Base-by-base conservation (phyloP, 1,284 basidiomycete genomes). In the Cutaneotrichosporon sp. region DNA sequence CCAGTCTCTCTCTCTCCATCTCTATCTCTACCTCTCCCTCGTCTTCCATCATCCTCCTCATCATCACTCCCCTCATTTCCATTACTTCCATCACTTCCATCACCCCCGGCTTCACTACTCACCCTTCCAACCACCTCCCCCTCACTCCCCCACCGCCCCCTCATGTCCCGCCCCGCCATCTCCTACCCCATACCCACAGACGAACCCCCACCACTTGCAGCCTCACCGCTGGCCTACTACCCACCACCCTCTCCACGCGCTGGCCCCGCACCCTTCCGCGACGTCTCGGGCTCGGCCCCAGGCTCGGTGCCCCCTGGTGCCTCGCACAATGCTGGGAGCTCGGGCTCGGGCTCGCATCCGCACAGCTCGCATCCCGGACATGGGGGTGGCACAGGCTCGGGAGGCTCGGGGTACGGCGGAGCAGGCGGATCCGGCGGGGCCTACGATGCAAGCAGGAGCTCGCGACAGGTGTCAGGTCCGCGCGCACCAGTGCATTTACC, bases 101-200 rank as follows among this genome's bases (percentile, higher is more conserved):
- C n/a, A n/a, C n/a, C n/a, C n/a, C 34, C n/a, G n/a, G 34, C 11
- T 36, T 14, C 34, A 36, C 34, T 14, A 36, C 34, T 36, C 34
- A 36, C 11, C 5, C 34, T 36, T 13, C 11, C 11, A 13, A 9
- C 14, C 34, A 9, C 11, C 11, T 36, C 16, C 34, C 11, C 34
- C 5, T 13, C 34, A 13, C 14, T 11, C 13, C 34, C 13, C 34
- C 10, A 13, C 11, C 11, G 3, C 34, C 5, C 34, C 24, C 24
- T 14, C 31, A 65, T 65, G 63, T 65, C 66, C 20, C 60, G 66
- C n/a, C 66, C 64, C 16, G 64, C 59, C 22, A 65, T 67, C 27
- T 65, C 66, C 2, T 67, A 67, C 45, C 66, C 66, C n/a, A 59
- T 65, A 18, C 63, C 56, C 9, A 34, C 56, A 13, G n/a, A 20